Base-by-base conservation (phyloP, 768 basidiomycete genomes). In the Calocybe cyanea region DNA sequence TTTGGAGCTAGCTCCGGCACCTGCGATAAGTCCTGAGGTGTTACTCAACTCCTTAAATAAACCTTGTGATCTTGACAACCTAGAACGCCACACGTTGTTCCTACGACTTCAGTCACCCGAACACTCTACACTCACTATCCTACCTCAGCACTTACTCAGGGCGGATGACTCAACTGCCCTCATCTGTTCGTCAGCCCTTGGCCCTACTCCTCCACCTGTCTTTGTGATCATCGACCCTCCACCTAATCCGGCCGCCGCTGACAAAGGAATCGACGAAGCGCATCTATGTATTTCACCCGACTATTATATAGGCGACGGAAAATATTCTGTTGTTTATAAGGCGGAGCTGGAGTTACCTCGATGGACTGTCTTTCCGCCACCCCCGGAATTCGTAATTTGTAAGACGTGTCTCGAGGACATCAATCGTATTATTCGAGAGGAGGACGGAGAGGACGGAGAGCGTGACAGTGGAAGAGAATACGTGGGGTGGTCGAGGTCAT, bases 241-340 rank as follows among this genome's bases (percentile, higher is more conserved):
- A 9, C 9, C 20, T 3, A 30, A 18, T 19, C 40, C 59, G 32
- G 25, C 57, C n/a, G 25, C 25, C 5, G 11, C 25, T 11, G 11
- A 28, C 25, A 28, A 28, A 11, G 25, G 6, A 14, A 32, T 59
- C 4, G 62, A 61, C n/a, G 73, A 70, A 41, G 75, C 71, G 1
- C 77, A 81, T 54, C 63, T 82, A 14, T 76, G 78, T 44, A 48
- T 83, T 41, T 68, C 69, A 1, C 67, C 70, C 0, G 30, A 32
- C 0, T 53, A 67, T 24, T 38, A n/a, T 17, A 50, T 70, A 6
- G 81, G 80, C 4, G 0, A 10, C 0, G 81, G 83, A 0, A 53
- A 77, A 52, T 81, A 84, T 54, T 83, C 82, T 0, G 37, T 60
- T 25, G 76, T 79, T 0, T 75, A 77, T 52, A 53, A 65, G 34